These are phyloP conservation scores for Monosporascus sp. DNA, from an alignment of 2,329 filamentous ascomycete genomes.

Conservation along the genomic window DNA sequence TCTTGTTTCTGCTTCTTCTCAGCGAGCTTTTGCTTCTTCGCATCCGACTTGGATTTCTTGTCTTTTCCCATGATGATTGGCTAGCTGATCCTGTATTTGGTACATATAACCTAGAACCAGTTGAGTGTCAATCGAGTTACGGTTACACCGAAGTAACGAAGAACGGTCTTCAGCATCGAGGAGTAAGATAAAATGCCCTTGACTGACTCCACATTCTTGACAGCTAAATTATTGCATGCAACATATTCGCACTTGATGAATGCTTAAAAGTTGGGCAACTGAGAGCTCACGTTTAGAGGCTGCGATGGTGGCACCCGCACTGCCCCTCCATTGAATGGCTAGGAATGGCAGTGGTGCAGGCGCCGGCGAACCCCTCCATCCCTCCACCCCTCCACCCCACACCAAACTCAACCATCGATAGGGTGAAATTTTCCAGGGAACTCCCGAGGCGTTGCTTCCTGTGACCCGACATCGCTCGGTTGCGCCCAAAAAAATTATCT, in stretches of 20 bases:
- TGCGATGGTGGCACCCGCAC: no score
- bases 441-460: no score
- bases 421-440: background rate
- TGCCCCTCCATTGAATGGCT: background rate
- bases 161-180: no score
- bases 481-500: background rate
- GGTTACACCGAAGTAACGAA: no score
- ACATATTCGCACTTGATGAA: no score
- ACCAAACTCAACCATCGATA: background rate
- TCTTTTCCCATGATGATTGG: conserved; percentile 37
- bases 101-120: background rate
- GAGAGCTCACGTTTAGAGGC: no score
- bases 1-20: conserved; percentile 74
- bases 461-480: background rate
- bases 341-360: background rate
- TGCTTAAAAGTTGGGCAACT: no score
- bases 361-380: background rate
- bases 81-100: background rate
- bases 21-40: conserved; percentile 44
- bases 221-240: no score
- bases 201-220: no score
- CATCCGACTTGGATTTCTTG: conserved; percentile 36
- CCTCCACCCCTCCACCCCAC: background rate
- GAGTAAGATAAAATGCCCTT: no score
- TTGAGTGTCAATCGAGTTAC: background rate